Percentiles rank a stretch among this genome's conserved stretches.
phyloP scores from a whole-genome alignment of 2,329 filamentous ascomycete species.

The Torrubiella hemipterigena region DNA sequence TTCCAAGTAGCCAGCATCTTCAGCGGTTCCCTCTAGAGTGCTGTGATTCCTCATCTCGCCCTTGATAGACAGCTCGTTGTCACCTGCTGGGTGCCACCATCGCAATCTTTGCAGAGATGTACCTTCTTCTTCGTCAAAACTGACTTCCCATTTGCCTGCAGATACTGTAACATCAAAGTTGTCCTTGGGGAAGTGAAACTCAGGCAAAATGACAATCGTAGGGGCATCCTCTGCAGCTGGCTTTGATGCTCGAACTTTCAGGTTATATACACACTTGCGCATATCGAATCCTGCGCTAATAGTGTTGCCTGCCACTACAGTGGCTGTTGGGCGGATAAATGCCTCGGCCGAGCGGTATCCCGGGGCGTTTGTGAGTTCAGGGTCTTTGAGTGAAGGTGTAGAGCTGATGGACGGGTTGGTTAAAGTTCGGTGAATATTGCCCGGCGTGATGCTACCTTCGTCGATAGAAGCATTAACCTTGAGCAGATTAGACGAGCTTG shows the following conservation, averaged over 20 bases:
- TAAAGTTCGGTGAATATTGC: conserved; percentile 64
- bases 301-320: conserved; percentile 61
- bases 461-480: conserved; percentile 32
- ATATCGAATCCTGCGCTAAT: conserved; percentile 71
- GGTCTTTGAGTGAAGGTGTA: conserved; percentile 34
- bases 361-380: conserved; percentile 48
- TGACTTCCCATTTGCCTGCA: conserved; percentile 84
- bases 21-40: conserved; percentile 43
- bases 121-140: conserved; percentile 56
- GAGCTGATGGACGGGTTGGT: conserved; percentile 56
- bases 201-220: conserved; percentile 76
- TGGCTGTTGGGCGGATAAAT: conserved; percentile 75
- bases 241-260: conserved; percentile 53
- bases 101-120: conserved; percentile 62
- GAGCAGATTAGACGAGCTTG: conserved; percentile 30
- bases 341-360: conserved; percentile 88
- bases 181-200: conserved; percentile 80
- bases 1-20: conserved; percentile 71
- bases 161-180: conserved; percentile 62
- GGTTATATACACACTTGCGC: conserved; percentile 61
- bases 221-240: conserved; percentile 51
- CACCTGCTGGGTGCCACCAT: conserved; percentile 88
- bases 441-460: conserved; percentile 53
- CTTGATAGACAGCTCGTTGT: conserved; percentile 66
- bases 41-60: conserved; percentile 59